Base-by-base conservation (phyloP, 2,329 filamentous ascomycete species). In the Colletotrichum sansevieriae region DNA sequence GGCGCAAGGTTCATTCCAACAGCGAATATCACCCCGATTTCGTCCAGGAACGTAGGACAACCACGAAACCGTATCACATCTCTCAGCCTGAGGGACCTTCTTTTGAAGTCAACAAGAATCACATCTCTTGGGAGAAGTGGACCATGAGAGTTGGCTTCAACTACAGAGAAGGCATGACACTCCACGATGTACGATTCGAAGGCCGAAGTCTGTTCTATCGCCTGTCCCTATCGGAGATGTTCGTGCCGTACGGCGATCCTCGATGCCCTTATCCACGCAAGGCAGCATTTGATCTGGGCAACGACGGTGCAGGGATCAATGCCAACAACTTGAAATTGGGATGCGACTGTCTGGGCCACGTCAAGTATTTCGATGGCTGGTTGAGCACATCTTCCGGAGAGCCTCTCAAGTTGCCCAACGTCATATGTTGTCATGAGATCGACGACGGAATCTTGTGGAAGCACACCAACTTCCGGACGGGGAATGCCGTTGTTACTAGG, bases 271-370 rank as follows among this genome's bases (percentile, higher is more conserved):
- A 88, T 74, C 88, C 89, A 18, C 83, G 89, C 22, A 92, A 92
- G 75, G 86, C 88, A 15, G 91, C 90, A 0, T 92, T 93, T 71
- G 91, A 93, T 72, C 87, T 92, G 68, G 91, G 91, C 1, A 89
- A 92, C 65, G 88, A 87, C 29, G 90, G 90, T 11, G 85, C 87
- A 4, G 90, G 90, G 1, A 83, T 88, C 70, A 88, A 84, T 57
- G 88, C 89, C 20, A 92, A 92, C 76, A 91, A 91, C 68, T 82
- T 93, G 1, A 80, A 81, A 2, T 82, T 92, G 1, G 90, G 90
- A 8, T 92, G 90, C 65, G 90, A 92, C 73, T 90, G 90, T 72
- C 82, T 93, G 0, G 91, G 91, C 6, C 82, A 87, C 1, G 91
- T 91, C 70, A 80, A 79, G 12, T 81, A 81, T 46, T 78, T 81